Evolutionary conservation across 805 yeast species (phyloP), one percentile per base, ranked within the genome.

Genomic region (Metschnikowia santaceciliae): DNA sequence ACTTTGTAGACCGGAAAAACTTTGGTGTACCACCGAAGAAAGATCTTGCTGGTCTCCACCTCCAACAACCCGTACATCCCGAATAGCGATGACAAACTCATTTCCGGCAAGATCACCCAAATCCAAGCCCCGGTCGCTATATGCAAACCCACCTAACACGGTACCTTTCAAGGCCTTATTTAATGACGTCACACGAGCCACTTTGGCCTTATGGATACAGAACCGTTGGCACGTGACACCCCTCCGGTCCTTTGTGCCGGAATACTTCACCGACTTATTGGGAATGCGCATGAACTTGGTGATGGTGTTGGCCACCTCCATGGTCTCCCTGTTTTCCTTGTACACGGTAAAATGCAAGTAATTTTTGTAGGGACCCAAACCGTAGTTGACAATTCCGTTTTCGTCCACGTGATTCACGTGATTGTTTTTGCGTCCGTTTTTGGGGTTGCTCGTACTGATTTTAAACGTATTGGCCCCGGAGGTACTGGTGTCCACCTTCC

Each of bases 181-280:
- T 56, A 94, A 76, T 7, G 86, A 80, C 51, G 83, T 83, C 11
- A 92, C 80, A 59, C 99, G 77, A 35, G 82, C 89, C 14, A 85
- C 84, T 52, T 84, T 80, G 47, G 88, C 81, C 57, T 81, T 82
- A 48, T 83, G 80, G 44, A 90, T 73, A 17, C 89, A 83, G 52
- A 86, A 77, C 54, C 82, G 79, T 69, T 94, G 99, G 47, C 90
- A 90, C 4, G 99, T 94, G 22, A 89, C 91, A 45, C 95, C 99
- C 65, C 99, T 82, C 60, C 98, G 80, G 67, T 94, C 99, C 62
- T 94, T 94, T 2, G 99, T 95, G 20, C 99, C 99, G 0, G 97
- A 96, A 66, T 84, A 90, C 47, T 88, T 77, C 34, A 94, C 76
- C 38, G 74, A 64, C 55, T 84, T 86, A 4, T 85, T 74, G n/a